These are phyloP conservation scores for Lichtheimia hyalospora DNA, from an alignment of 371 early-diverging fungal species.

Conservation along the genomic window DNA sequence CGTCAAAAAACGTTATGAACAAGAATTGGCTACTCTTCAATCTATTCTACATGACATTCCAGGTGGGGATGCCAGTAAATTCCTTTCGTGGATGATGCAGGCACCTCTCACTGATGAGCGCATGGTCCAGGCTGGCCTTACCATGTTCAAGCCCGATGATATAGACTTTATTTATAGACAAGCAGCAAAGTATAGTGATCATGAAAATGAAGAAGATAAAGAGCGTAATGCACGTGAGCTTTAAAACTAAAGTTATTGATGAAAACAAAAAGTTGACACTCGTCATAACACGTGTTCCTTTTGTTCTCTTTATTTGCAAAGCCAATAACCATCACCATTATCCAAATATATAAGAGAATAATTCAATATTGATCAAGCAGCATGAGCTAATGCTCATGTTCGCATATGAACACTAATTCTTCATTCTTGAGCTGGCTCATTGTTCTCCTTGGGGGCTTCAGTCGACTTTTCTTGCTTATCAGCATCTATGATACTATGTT, in stretches of 20 bases:
- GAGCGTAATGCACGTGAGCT: not conserved
- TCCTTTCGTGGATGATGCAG: slow-evolving; percentile 31
- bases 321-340: not conserved
- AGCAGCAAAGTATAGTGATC: slow-evolving; percentile 6
- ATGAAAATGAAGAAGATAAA: not conserved
- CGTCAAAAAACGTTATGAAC: slow-evolving; percentile 31
- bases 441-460: not conserved
- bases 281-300: not conserved
- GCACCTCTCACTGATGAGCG: slow-evolving; percentile 1
- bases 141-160: slow-evolving; percentile 29
- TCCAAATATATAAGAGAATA: not conserved
- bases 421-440: not conserved
- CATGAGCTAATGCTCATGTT: not conserved
- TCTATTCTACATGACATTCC: slow-evolving; percentile 7
- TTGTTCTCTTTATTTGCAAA: not conserved
- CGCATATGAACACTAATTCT: not conserved
- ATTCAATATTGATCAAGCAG: not conserved
- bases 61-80: slow-evolving; percentile 26
- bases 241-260: no score
- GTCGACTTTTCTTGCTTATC: not conserved
- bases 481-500: not conserved
- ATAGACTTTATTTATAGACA: slow-evolving; percentile 35
- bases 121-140: slow-evolving; percentile 15
- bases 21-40: slow-evolving; percentile 22
- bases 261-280: not conserved